A percentile compares a stretch with the other conserved stretches of the same genome.
phyloP scores from a whole-genome alignment of 148 eudicot species.

The Rhododendron ovatum region DNA sequence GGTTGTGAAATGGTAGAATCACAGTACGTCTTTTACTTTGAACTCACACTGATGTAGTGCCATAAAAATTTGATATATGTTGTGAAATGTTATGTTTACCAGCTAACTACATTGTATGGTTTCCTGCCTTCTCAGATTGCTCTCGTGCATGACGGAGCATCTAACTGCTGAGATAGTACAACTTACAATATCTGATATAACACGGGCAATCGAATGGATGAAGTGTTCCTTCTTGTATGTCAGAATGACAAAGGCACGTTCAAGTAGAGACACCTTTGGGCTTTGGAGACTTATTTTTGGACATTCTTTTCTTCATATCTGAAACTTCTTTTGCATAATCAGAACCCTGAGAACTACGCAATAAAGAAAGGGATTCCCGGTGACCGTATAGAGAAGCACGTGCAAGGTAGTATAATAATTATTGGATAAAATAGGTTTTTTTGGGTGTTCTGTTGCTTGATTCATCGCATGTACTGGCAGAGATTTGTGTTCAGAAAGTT shows the following conservation, averaged over 20 bases:
- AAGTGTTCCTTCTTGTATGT: slow-evolving; percentile 90
- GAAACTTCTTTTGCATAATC: slow-evolving; percentile 30
- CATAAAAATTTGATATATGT: background rate
- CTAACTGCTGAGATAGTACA: slow-evolving; percentile 98
- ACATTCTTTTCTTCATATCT: slow-evolving; percentile 18
- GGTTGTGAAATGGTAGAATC: slow-evolving; percentile 98
- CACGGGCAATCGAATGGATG: slow-evolving; percentile 96
- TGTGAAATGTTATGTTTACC: background rate
- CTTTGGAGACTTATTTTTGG: slow-evolving; percentile 9
- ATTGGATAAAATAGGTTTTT: background rate
- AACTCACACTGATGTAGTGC: slow-evolving; percentile 3
- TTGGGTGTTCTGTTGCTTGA: slow-evolving; percentile 7
- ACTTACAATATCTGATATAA: slow-evolving; percentile 78
- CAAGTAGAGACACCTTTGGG: background rate
- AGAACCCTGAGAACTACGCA: slow-evolving; percentile 87
- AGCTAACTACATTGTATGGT: slow-evolving; percentile 15
- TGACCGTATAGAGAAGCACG: slow-evolving; percentile 65
- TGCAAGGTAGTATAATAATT: slow-evolving; percentile 55
- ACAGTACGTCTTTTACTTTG: slow-evolving; percentile 57
- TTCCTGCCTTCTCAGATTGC: slow-evolving; percentile 53
- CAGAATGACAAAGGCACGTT: slow-evolving; percentile 88
- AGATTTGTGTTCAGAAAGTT: slow-evolving; percentile 81
- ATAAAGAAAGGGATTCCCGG: slow-evolving; percentile 63
- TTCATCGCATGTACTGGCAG: slow-evolving; percentile 34
- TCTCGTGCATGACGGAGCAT: slow-evolving; percentile 90